Evolutionary conservation across 2,329 filamentous ascomycete genomes (phyloP).

Genomic region (Ilyonectria sp.): DNA sequence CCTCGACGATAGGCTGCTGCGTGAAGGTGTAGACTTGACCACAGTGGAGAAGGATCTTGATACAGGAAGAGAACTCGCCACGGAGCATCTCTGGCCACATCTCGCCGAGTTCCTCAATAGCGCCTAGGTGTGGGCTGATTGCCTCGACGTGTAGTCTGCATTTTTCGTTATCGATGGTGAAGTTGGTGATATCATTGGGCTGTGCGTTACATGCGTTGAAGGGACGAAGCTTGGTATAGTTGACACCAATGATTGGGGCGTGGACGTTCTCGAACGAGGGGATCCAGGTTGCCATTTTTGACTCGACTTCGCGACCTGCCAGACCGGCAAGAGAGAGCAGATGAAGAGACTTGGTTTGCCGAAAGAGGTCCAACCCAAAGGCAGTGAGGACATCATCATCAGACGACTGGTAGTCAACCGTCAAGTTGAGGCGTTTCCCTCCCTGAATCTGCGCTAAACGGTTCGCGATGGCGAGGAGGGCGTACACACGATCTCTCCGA

Average conservation of each 20-base stretch:
- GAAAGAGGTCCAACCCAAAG: constrained; percentile 31
- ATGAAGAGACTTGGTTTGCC: constrained; percentile 37
- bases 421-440: constrained; percentile 26
- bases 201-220: constrained; percentile 25
- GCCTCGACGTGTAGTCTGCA: constrained; percentile 33
- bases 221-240: constrained; percentile 27
- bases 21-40: constrained; percentile 39
- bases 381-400: constrained; percentile 36
- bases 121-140: constrained; percentile 36
- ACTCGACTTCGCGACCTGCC: constrained; percentile 26
- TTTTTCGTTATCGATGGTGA: constrained; percentile 29
- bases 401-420: constrained; percentile 38
- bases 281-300: constrained; percentile 39
- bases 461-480: constrained; percentile 44
- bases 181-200: neutral
- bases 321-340: constrained; percentile 41
- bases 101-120: constrained; percentile 38
- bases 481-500: constrained; percentile 43
- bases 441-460: constrained; percentile 34
- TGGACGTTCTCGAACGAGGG: constrained; percentile 41
- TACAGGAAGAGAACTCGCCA: constrained; percentile 31
- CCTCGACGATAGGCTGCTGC: constrained; percentile 44
- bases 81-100: constrained; percentile 23
- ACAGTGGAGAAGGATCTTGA: constrained; percentile 42
- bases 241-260: constrained; percentile 34